These are phyloP conservation scores for Asterionellopsis glacialis DNA, from an alignment of 108 stramenopile species.

Conservation along the genomic window DNA sequence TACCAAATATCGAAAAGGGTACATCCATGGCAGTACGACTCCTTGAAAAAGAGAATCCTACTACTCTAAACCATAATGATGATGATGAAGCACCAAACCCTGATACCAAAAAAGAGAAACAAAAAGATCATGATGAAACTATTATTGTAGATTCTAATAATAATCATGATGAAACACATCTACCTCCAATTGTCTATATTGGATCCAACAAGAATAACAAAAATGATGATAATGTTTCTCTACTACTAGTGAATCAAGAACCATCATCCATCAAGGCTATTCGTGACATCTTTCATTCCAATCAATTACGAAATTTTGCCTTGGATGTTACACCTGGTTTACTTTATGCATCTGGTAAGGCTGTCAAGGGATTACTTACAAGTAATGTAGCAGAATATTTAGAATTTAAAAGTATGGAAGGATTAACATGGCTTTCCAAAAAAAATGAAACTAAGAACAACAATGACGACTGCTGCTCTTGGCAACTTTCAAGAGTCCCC, in stretches of 20 bases:
- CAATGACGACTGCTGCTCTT: not conserved
- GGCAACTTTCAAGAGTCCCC: constrained; percentile 57
- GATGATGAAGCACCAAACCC: too few relatives aligned
- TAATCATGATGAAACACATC: too few relatives aligned
- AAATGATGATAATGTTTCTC: constrained; percentile 3
- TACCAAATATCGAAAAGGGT: too few relatives aligned
- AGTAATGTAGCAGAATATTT: constrained; percentile 86
- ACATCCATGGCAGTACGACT: too few relatives aligned
- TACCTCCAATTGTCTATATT: too few relatives aligned
- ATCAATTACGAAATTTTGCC: constrained; percentile 33
- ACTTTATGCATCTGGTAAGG: constrained; percentile 58
- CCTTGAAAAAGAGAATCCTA: too few relatives aligned
- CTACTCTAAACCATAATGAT: too few relatives aligned
- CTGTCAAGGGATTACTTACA: constrained; percentile 70
- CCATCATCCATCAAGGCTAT: too few relatives aligned
- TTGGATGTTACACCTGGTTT: constrained; percentile 63
- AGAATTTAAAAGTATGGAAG: constrained; percentile 81
- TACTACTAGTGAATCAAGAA: constrained; percentile 2
- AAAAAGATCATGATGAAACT: too few relatives aligned
- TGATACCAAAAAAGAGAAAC: too few relatives aligned
- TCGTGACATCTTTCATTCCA: too few relatives aligned
- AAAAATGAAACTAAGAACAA: constrained; percentile 6
- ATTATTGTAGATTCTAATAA: too few relatives aligned
- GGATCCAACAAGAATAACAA: not conserved
- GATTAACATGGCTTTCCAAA: constrained; percentile 37